Base-by-base conservation (phyloP, 129 eudicot species). In the Rutidosis leptorrhynchoides region DNA sequence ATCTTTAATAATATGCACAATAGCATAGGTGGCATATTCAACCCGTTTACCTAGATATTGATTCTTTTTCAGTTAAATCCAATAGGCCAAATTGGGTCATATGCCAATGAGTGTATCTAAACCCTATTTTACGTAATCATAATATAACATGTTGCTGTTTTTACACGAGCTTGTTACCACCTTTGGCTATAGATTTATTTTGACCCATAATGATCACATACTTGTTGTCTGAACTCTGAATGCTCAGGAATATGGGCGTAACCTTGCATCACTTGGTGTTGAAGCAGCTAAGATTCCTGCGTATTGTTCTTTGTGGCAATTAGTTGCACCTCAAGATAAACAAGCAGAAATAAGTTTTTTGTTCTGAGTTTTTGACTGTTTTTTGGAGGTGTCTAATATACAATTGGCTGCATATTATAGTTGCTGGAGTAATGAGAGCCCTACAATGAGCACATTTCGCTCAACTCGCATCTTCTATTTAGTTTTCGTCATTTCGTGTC, bases 221-320 rank as follows among this genome's bases (percentile, higher is more conserved):
- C 19, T 17, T 1, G 40, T 14, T 20, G 32, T 62, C 40, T 64
- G 15, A 45, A 59, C 23, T 57, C 40, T 64, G 15, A 58, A 59
- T 19, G 12, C 5, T 60, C 80, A 93, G 97, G 99, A 94, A 76
- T 94, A 94, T 10, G 95, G 90, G 19, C 88, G 97, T 56, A 86
- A 86, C 72, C 93, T 94, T 9, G 76, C 86, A 25, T 75, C 78
- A 2, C 90, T 94, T 54, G 95, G 97, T 23, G 95, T 94, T 22
- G 87, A 89, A 42, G 95, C 95, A 24, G 83, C 93, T n/a, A 62
- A 84, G 6, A 89, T 94, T 74, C 90, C 90, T 5, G 75, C 86
- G 8, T 94, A 86, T 68, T 59, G 84, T 37, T 78, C 89, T 19
- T 84, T 94, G 67, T 94, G 99, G 99, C 87, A 94, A 57, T 83